Base-by-base conservation (phyloP, 345 rosid genomes). In the Brassica nigra region DNA sequence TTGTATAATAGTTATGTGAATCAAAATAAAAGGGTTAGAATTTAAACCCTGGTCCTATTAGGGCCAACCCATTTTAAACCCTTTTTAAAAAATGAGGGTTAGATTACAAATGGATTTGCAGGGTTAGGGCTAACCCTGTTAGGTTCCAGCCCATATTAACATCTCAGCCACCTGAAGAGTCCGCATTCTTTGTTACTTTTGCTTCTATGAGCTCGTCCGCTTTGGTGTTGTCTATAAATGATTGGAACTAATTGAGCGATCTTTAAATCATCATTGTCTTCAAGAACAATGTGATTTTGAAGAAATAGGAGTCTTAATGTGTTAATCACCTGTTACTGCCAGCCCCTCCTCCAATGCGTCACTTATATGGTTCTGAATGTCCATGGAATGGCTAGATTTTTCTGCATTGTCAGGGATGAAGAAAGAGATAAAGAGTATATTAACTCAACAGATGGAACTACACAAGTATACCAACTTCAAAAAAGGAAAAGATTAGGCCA, bases 141-240 rank as follows among this genome's bases (percentile, higher is more conserved):
- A 18, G 18, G 18, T 18, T 18, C 18, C 18, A 18, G 18, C 18
- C 18, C 18, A 18, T 18, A 18, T 18, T 18, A 18, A 18, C 18
- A 18, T 18, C 18, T 18, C 18, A 52, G 15, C 49, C 72, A 71
- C 61, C 28, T 55, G 72, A 64, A 31, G 76, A 27, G 59, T 42
- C 52, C 14, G 33, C 20, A 2, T 33, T 64, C 28, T 33, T 64
- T 0, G 30, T 39, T 67, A 10, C 23, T 14, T 47, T 31, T 31
- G 55, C 66, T 57, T 55, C 72, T 6, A 14, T 55, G 62, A 72
- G 62, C 55, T 79, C 42, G 5, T 59, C 55, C 66, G 10, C 29
- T 20, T 66, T 37, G 28, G 1, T 58, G 6, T 65, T 39, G 9
- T 20, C 81, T 72, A 72, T 16, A 78, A 23, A 37, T 9, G 49